phyloP scores from a whole-genome alignment of 1,284 basidiomycete species.

The Trametes versicolor region DNA sequence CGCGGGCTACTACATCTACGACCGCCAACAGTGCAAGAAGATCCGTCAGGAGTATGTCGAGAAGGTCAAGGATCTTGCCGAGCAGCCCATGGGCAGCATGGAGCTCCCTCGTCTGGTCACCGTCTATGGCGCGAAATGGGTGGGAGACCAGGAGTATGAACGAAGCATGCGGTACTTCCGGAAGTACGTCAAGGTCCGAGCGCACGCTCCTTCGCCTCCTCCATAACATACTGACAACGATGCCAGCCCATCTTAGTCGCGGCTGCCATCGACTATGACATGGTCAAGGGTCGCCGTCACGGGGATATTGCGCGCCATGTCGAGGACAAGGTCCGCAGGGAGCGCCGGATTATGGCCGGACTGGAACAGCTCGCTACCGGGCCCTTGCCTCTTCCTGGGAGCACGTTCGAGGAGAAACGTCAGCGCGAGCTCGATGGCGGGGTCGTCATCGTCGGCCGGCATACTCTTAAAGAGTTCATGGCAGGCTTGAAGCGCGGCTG shows the following conservation, averaged over 20 bases:
- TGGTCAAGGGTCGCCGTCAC: conserved; percentile 83
- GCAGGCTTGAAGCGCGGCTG: conserved; percentile 88
- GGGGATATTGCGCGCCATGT: conserved; percentile 86
- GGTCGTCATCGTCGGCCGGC: conserved; percentile 88
- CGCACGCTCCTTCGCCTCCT: conserved; percentile 31
- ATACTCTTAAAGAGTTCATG: conserved; percentile 95
- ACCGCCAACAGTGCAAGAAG: conserved; percentile 80
- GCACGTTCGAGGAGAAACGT: conserved; percentile 64
- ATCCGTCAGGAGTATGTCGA: conserved; percentile 85
- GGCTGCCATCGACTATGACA: conserved; percentile 92
- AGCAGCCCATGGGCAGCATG: conserved; percentile 71
- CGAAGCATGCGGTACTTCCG: conserved; percentile 89
- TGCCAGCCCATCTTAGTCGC: conserved; percentile 91
- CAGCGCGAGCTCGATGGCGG: conserved; percentile 83
- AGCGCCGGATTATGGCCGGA: conserved; percentile 68
- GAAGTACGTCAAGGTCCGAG: conserved; percentile 93
- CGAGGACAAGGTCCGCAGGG: conserved; percentile 74
- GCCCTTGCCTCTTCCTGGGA: conserved; percentile 64
- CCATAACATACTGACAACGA: conserved; percentile 17
- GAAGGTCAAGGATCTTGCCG: conserved; percentile 80
- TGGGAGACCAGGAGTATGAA: conserved; percentile 94
- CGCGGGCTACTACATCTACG: conserved; percentile 84
- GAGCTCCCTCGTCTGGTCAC: conserved; percentile 85
- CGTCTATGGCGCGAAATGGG: conserved; percentile 91
- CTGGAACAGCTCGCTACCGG: conserved; percentile 62